phyloP scores from a whole-genome alignment of 352 stramenopile genomes.

The Globisporangium lucens region DNA sequence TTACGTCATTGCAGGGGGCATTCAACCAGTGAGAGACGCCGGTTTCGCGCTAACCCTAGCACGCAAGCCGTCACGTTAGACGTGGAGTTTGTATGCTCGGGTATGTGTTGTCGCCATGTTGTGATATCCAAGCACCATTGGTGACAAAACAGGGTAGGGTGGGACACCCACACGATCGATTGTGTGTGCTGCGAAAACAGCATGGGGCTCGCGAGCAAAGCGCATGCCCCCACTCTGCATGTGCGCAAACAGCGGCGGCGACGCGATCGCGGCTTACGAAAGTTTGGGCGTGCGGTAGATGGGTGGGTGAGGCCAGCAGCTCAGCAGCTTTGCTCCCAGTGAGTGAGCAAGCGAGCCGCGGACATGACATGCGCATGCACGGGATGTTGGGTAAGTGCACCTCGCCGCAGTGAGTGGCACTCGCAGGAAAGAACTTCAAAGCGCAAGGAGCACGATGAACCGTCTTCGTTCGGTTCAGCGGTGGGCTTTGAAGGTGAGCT shows the following conservation, averaged over 20 bases:
- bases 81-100: constrained; percentile 3
- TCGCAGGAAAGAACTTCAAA: neutral
- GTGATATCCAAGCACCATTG: neutral
- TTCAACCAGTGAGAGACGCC: constrained; percentile 3
- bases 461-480: neutral
- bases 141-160: neutral
- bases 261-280: neutral
- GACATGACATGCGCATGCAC: neutral
- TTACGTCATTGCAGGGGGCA: constrained; percentile 11
- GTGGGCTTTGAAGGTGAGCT: neutral
- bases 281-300: neutral
- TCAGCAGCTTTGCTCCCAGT: neutral
- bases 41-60: neutral
- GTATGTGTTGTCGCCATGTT: neutral
- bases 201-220: neutral
- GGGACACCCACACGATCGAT: neutral
- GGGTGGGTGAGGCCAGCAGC: neutral
- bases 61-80: neutral
- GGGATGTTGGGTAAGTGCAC: neutral
- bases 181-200: neutral
- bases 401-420: neutral
- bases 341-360: neutral
- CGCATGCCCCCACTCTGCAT: neutral
- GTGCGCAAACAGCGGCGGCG: constrained; percentile 1
- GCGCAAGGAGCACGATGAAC: neutral